Percentiles rank a stretch among this genome's conserved stretches.
Evolutionary conservation across 164 flowering plant genomes (phyloP).

Genomic region (Chimonanthus salicifolius): DNA sequence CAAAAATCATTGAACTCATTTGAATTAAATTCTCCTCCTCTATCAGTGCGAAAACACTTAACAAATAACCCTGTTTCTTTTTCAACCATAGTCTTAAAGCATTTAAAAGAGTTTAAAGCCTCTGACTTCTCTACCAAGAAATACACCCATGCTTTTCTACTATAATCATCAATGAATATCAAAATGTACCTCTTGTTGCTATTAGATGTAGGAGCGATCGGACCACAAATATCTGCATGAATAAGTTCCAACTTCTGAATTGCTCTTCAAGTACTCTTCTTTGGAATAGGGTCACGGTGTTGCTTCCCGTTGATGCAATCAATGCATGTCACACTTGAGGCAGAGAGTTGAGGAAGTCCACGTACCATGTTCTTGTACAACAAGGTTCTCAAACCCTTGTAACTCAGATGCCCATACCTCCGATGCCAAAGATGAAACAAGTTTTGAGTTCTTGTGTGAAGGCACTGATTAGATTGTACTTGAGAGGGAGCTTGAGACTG

Average conservation of each 20-base stretch:
- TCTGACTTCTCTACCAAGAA: too few relatives aligned
- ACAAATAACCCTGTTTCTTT: neutral
- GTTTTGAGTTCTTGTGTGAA: neutral
- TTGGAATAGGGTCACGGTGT: conserved; percentile 12
- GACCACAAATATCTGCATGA: conserved; percentile 17
- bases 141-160: too few relatives aligned
- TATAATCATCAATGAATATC: too few relatives aligned
- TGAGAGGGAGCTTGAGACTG: conserved; percentile 2
- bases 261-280: conserved; percentile 19
- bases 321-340: conserved; percentile 6
- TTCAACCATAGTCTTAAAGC: neutral
- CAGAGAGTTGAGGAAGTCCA: conserved; percentile 1
- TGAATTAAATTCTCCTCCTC: neutral
- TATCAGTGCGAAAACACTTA: neutral
- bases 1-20: neutral
- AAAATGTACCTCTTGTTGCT: conserved; percentile 16
- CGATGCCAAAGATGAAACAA: neutral
- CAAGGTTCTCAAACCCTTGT: conserved; percentile 6
- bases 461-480: neutral
- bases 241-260: conserved; percentile 11
- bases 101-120: too few relatives aligned
- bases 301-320: conserved; percentile 15
- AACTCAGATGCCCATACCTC: conserved; percentile 1
- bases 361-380: neutral
- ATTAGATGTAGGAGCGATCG: conserved; percentile 12